These are phyloP conservation scores for Ophiostoma sp. DNA, from an alignment of 2,329 filamentous ascomycete genomes.

Conservation along the genomic window DNA sequence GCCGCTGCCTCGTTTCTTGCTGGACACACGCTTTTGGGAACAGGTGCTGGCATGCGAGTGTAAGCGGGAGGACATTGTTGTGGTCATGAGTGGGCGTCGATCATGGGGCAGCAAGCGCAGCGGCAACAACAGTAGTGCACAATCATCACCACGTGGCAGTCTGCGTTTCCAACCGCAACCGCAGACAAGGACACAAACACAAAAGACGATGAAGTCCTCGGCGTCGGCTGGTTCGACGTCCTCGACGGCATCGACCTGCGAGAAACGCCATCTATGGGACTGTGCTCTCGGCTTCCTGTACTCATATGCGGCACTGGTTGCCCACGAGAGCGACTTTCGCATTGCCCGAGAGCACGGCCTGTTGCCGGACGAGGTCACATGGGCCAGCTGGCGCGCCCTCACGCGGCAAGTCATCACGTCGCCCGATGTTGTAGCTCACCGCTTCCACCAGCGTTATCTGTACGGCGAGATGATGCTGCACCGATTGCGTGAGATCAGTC, in stretches of 20 bases:
- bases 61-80: not conserved
- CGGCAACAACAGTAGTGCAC: not conserved
- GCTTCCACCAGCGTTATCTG: slow-evolving; percentile 41
- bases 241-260: slow-evolving; percentile 23
- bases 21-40: slow-evolving; percentile 37
- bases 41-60: slow-evolving; percentile 29
- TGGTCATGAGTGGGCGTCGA: not conserved
- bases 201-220: not conserved
- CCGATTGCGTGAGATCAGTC: slow-evolving; percentile 44
- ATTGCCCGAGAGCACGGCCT: slow-evolving; percentile 41
- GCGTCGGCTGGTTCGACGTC: not conserved
- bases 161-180: not conserved
- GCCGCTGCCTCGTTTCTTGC: slow-evolving; percentile 40
- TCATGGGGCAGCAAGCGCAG: not conserved
- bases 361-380: slow-evolving; percentile 40
- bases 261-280: slow-evolving; percentile 29
- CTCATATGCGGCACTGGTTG: slow-evolving; percentile 41
- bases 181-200: not conserved
- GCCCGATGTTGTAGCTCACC: slow-evolving; percentile 35
- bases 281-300: slow-evolving; percentile 43
- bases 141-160: not conserved
- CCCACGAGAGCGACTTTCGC: slow-evolving; percentile 42
- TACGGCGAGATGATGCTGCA: slow-evolving; percentile 46
- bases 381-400: slow-evolving; percentile 43
- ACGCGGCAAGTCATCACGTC: slow-evolving; percentile 36